These are phyloP conservation scores for Dictyostelium citrinum DNA, from an alignment of 78 protist species.

Conservation along the genomic window DNA sequence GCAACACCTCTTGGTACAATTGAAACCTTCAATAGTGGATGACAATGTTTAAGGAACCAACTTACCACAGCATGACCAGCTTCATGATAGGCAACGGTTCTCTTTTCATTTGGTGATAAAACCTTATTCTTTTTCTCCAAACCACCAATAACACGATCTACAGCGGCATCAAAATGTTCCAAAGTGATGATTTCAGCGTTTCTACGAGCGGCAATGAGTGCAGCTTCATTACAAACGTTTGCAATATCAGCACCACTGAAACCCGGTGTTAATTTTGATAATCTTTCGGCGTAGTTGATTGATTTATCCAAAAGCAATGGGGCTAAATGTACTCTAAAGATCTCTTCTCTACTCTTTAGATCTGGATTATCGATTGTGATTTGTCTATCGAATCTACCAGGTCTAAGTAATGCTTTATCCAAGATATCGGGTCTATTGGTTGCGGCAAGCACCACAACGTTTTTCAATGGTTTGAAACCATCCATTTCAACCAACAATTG, in stretches of 20 bases:
- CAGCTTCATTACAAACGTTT: slow-evolving; percentile 88
- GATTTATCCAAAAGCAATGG: slow-evolving; percentile 42
- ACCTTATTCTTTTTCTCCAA: slow-evolving; percentile 87
- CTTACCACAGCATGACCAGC: slow-evolving; percentile 86
- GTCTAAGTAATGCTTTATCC: slow-evolving; percentile 97
- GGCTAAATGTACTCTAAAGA: slow-evolving; percentile 95
- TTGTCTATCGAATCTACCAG: slow-evolving; percentile 98
- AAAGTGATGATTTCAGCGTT: slow-evolving; percentile 49
- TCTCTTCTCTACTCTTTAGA: slow-evolving; percentile 87
- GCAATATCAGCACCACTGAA: slow-evolving; percentile 95
- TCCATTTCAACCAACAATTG: slow-evolving; percentile 99
- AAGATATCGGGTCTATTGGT: slow-evolving; percentile 94
- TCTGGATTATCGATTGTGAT: slow-evolving; percentile 96
- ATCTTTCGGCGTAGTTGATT: slow-evolving; percentile 27
- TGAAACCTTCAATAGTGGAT: slow-evolving; percentile 93
- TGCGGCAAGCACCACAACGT: slow-evolving; percentile 95
- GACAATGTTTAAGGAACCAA: slow-evolving; percentile 93
- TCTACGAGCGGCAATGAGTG: slow-evolving; percentile 89
- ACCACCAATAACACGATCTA: slow-evolving; percentile 96
- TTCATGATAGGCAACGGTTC: slow-evolving; percentile 96
- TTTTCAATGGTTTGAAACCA: slow-evolving; percentile 90
- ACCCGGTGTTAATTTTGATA: slow-evolving; percentile 91
- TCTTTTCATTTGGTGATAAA: slow-evolving; percentile 77
- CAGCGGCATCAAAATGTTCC: slow-evolving; percentile 93
- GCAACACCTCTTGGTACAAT: slow-evolving; percentile 96